phyloP scores from a whole-genome alignment of 2,329 filamentous ascomycete genomes.

The Fusarium humuli region DNA sequence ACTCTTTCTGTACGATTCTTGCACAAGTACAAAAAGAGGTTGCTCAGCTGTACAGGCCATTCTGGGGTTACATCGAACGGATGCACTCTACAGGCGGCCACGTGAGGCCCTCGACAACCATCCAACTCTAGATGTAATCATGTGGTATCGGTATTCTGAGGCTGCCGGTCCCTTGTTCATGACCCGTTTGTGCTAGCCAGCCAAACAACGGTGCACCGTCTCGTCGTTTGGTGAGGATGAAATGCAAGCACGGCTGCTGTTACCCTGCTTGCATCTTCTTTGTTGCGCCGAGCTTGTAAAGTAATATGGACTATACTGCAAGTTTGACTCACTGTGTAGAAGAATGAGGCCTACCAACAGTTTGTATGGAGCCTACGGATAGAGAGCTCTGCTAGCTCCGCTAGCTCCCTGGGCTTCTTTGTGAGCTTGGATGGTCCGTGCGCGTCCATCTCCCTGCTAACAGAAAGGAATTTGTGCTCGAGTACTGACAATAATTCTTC shows the following conservation, averaged over 20 bases:
- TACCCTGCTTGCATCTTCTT: neutral
- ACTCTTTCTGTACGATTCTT: neutral
- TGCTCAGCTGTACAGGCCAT: constrained; percentile 30
- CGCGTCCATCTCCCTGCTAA: constrained; percentile 44
- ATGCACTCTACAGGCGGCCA: constrained; percentile 23
- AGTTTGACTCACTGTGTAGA: neutral
- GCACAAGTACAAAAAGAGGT: neutral
- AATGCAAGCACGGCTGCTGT: neutral
- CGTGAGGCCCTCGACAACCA: constrained; percentile 33
- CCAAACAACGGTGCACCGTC: neutral
- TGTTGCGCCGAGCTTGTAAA: neutral
- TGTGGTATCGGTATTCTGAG: constrained; percentile 14
- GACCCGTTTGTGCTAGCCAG: neutral
- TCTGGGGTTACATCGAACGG: constrained; percentile 27
- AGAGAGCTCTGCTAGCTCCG: constrained; percentile 13
- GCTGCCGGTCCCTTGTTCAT: neutral
- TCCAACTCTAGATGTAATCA: constrained; percentile 15
- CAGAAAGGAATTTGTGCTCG: constrained; percentile 15
- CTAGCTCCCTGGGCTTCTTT: neutral
- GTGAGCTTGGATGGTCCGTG: constrained; percentile 37
- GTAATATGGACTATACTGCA: neutral
- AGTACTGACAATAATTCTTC: neutral
- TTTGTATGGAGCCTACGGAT: neutral
- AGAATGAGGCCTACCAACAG: constrained; percentile 3
- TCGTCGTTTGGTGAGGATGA: neutral